Evolutionary conservation across 345 rosid genomes (phyloP), one percentile per base, ranked within the genome.

Genomic region (Syzygium aqueum): DNA sequence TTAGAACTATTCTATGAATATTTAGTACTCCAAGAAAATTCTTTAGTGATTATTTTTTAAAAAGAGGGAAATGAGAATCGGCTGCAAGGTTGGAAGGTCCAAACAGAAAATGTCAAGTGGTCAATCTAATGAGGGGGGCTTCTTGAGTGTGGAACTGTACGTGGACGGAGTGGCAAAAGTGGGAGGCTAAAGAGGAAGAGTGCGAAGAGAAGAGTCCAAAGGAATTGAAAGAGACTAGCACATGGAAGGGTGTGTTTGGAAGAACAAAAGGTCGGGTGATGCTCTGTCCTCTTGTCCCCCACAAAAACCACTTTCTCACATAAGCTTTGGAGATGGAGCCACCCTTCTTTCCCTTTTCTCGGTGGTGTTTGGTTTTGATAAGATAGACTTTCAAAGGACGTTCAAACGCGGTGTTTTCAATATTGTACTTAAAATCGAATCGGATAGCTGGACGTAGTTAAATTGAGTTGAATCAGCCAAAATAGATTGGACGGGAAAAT

Each of bases 201-300:
- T 25, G n/a, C 3, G 51, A 89, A 88, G 92, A 50, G 91, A 92
- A 90, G 89, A 88, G 91, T 86, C 97, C 93, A 95, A 85, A 90
- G 92, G 91, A 92, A 52, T 78, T 27, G 53, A 83, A 53, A 83
- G 94, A 90, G 88, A 88, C 86, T 91, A 93, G 96, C 95, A 89
- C 92, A 91, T 96, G 97, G 97, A 95, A 92, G 94, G 93, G 93
- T 88, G 88, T 93, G 95, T 90, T 96, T 95, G 96, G 95, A 92
- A 91, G 94, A 95, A 95, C 94, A 91, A 92, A 88, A 88, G 87
- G 77, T 85, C 14, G 84, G 46, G 80, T 25, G 78, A 77, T 85
- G 77, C 85, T 51, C 56, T 85, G 85, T 85, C 85, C n/a, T 88
- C 40, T 30, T 85, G 85, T 49, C 67, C 84, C 67, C 84, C 84